Conservation (phyloP, 2,329 filamentous ascomycete genomes). For the Pseudogymnoascus sp. region DNA sequence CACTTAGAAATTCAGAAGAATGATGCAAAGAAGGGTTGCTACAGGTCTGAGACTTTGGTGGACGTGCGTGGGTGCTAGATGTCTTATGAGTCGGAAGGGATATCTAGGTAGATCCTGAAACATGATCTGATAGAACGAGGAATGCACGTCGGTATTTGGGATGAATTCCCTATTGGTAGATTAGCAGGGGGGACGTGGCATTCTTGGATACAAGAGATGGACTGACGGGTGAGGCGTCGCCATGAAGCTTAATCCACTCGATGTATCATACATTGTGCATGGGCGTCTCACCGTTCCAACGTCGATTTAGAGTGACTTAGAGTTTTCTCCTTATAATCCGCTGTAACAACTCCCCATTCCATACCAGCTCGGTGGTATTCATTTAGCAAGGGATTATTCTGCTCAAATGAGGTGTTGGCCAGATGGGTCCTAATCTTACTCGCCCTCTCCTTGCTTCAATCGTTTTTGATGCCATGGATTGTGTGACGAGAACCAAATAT, state of each 20-base stretch:
- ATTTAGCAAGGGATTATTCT: not conserved
- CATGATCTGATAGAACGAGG: not conserved
- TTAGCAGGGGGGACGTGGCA: not conserved
- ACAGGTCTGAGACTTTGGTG: not conserved
- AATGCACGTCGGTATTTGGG: not conserved
- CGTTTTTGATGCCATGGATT: not conserved
- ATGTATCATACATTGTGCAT: not conserved
- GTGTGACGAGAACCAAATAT: not conserved
- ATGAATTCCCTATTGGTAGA: not conserved
- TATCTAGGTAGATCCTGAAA: not conserved
- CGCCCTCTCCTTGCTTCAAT: not conserved
- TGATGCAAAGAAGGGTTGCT: not conserved
- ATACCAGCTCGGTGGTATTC: not conserved
- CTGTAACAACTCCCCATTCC: not conserved
- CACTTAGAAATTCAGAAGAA: not conserved
- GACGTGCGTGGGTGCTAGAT: not conserved
- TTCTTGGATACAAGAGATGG: not conserved
- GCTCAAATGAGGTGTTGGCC: not conserved
- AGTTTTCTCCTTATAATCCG: not conserved
- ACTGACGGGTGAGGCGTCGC: not conserved
- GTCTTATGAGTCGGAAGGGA: not conserved
- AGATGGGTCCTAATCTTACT: not conserved
- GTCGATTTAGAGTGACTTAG: not conserved
- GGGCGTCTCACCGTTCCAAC: not conserved
- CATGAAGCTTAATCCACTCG: not conserved